Evolutionary conservation across 148 eudicot genomes (phyloP).

Genomic region (Cornus kousa): DNA sequence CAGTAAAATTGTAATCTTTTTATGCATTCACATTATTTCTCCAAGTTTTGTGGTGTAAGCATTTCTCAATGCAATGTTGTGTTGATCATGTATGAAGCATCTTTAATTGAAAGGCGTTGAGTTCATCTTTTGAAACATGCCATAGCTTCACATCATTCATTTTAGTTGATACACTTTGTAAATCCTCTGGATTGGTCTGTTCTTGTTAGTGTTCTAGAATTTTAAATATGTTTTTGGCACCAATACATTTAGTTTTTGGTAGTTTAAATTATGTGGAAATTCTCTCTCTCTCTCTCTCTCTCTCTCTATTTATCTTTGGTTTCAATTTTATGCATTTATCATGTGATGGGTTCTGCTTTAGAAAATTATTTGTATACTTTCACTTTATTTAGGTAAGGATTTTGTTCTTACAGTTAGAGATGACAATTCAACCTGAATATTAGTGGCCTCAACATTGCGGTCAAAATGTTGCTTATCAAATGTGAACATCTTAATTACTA

Average conservation of each 20-base stretch:
- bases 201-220: background rate
- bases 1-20: no score
- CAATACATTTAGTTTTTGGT: background rate
- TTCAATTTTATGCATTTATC: no score
- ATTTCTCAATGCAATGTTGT: background rate
- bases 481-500: background rate
- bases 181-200: background rate
- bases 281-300: background rate
- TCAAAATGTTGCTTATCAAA: background rate
- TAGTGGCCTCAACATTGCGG: background rate
- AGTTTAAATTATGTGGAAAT: background rate
- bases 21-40: background rate
- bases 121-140: background rate
- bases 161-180: background rate
- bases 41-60: background rate
- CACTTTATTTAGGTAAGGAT: no score
- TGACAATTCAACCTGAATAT: background rate
- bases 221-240: background rate
- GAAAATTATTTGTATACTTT: no score
- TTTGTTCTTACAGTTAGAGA: no score
- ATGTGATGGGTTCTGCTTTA: no score
- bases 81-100: background rate
- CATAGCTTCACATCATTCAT: background rate
- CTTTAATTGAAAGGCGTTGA: background rate
- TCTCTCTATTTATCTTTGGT: no score